phyloP scores from a whole-genome alignment of 345 rosid genomes.

The Nasturtium officinale region DNA sequence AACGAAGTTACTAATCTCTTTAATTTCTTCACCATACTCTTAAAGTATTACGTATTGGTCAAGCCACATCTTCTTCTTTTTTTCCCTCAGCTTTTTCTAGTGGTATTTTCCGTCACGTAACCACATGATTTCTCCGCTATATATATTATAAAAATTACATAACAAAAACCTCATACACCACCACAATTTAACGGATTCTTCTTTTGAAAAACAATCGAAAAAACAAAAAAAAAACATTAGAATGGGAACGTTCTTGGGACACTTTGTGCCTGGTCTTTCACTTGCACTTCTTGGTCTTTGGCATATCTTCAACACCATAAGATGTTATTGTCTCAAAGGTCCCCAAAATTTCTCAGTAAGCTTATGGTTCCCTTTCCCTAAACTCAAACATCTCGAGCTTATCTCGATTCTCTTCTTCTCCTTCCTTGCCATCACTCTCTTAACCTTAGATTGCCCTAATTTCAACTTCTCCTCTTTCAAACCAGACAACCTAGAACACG shows the following conservation, averaged over 20 bases:
- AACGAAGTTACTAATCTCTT: not conserved
- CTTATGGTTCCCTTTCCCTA: constrained; percentile 60
- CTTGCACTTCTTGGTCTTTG: constrained; percentile 75
- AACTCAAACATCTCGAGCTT: constrained; percentile 66
- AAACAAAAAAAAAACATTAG: not conserved
- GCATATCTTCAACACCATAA: constrained; percentile 71
- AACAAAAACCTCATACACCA: constrained; percentile 11
- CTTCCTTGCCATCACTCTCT: constrained; percentile 54
- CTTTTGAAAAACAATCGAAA: not conserved
- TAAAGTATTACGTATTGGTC: constrained; percentile 31
- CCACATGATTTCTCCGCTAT: constrained; percentile 1
- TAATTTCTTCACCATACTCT: constrained; percentile 2
- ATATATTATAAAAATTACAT: constrained; percentile 11
- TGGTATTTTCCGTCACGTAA: constrained; percentile 37
- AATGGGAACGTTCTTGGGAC: constrained; percentile 79
- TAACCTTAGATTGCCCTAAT: constrained; percentile 61
- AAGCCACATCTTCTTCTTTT: constrained; percentile 22
- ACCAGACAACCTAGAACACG: constrained; percentile 79
- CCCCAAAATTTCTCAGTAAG: constrained; percentile 49
- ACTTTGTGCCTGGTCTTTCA: constrained; percentile 69
- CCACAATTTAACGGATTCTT: not conserved
- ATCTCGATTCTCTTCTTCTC: constrained; percentile 61
- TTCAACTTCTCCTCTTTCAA: constrained; percentile 52
- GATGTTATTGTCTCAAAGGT: constrained; percentile 64
- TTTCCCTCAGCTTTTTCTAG: constrained; percentile 28